A percentile compares a stretch with the other conserved stretches of the same genome.
phyloP scores from a whole-genome alignment of 148 eudicot genomes.

The Fagopyrum homotropicum region DNA sequence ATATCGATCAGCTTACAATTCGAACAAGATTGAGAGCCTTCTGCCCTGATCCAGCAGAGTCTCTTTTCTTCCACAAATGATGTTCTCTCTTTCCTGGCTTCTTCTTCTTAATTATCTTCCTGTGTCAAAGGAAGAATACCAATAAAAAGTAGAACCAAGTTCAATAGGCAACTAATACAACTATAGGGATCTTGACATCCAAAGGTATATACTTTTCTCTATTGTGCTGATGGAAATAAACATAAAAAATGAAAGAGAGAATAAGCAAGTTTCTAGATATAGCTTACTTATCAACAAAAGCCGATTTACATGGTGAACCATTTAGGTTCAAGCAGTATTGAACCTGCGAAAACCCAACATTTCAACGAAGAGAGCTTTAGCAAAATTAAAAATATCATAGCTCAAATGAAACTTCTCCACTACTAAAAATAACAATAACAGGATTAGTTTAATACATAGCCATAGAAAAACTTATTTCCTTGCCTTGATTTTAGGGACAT shows the following conservation, averaged over 20 bases:
- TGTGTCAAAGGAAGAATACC: constrained; percentile 15
- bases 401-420: neutral
- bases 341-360: constrained; percentile 5
- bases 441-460: neutral
- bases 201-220: neutral
- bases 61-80: constrained; percentile 80
- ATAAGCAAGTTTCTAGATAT: constrained; percentile 3
- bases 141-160: neutral
- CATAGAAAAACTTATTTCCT: neutral
- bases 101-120: constrained; percentile 39
- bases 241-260: neutral
- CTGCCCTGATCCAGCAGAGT: constrained; percentile 76
- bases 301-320: constrained; percentile 16
- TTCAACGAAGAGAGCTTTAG: neutral
- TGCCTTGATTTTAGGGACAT: neutral
- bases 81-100: constrained; percentile 73
- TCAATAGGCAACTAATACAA: neutral
- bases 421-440: neutral
- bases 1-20: constrained; percentile 41
- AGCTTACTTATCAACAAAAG: constrained; percentile 43
- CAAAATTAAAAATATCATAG: neutral
- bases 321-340: constrained; percentile 11
- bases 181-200: neutral
- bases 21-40: constrained; percentile 80
- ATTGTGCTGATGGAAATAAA: neutral